Evolutionary conservation across 1,284 basidiomycete species (phyloP), one percentile per base, ranked within the genome.

Genomic region (Ceratobasidium papillatum): DNA sequence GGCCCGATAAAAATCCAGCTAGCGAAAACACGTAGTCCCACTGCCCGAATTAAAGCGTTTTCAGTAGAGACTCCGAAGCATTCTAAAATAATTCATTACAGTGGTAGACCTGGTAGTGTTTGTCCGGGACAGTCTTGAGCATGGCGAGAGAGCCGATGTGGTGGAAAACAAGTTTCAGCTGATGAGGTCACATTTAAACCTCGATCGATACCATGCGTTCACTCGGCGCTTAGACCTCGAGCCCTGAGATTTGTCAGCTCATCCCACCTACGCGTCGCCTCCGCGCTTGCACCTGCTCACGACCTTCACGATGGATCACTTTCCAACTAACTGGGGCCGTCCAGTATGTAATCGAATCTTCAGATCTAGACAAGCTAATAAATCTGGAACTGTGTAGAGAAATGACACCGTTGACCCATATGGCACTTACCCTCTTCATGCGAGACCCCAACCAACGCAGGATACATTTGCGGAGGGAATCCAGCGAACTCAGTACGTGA

Each of bases 311-410:
- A 93, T 93, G 92, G 91, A 93, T 80, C 91, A 93, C 82, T 91
- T 91, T 83, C 90, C 92, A 52, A 89, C 87, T 47, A 91, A 89
- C 84, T 93, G 92, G 92, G 91, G 91, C 41, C 86, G 90, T 52
- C 92, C 91, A 54, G 92, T 92, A 80, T 77, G 91, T 82, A n/a
- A 38, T 43, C 41, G 25, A 3, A 27, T 52, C 51, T 12, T 25
- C n/a, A 41, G 30, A 22, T 32, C n/a, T 36, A 47, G 27, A 5
- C 19, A 54, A 41, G 41, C 52, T 47, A 32, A 36, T 45, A 51
- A 25, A 43, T 3, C 54, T 58, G 5, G 17, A n/a, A 25, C 36
- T 30, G 32, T 74, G 22, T 74, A 93, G 92, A 85, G 91, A 79
- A 90, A 91, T 81, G 92, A 94, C 77, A 84, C 86, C 14, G 82